Evolutionary conservation across 352 stramenopile genomes (phyloP).

Genomic region (Globisporangium camurandrum): DNA sequence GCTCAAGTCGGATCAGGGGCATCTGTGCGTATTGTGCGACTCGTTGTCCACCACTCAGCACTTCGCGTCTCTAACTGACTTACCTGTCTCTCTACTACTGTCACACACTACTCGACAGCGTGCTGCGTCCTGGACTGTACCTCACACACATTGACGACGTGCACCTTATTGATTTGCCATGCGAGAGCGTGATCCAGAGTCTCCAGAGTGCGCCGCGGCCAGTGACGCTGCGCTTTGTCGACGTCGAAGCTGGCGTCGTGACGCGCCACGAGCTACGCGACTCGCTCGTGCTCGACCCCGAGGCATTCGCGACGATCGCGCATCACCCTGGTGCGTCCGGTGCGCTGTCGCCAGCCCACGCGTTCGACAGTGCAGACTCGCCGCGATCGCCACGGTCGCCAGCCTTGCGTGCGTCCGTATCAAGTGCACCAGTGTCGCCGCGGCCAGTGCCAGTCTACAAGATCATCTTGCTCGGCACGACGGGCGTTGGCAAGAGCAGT

Average conservation of each 20-base stretch:
- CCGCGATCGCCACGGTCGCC: conserved; percentile 4
- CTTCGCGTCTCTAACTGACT: not conserved
- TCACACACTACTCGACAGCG: conserved; percentile 14
- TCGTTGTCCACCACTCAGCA: too few relatives aligned
- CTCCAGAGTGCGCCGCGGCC: conserved; percentile 50
- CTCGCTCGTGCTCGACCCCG: conserved; percentile 39
- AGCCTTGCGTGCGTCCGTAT: too few relatives aligned
- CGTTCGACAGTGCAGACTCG: not conserved
- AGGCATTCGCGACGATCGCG: conserved; percentile 14
- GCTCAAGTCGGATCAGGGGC: conserved; percentile 43
- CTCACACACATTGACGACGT: conserved; percentile 74
- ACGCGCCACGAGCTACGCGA: conserved; percentile 66
- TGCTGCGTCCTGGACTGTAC: conserved; percentile 61
- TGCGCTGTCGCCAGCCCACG: conserved; percentile 5
- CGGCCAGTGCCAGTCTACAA: conserved; percentile 39
- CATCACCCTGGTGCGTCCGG: conserved; percentile 7
- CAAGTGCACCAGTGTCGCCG: not conserved
- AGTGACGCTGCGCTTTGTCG: conserved; percentile 58
- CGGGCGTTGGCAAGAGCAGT: conserved; percentile 74
- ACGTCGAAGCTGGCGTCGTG: conserved; percentile 72
- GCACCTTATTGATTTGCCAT: conserved; percentile 54
- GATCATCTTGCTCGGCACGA: conserved; percentile 73
- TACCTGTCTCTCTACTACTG: not conserved
- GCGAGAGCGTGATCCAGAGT: conserved; percentile 59
- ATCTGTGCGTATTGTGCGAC: conserved; percentile 50